Evolutionary conservation across 495 filamentous ascomycete genomes (phyloP).

Genomic region (Neurospora discreta): DNA sequence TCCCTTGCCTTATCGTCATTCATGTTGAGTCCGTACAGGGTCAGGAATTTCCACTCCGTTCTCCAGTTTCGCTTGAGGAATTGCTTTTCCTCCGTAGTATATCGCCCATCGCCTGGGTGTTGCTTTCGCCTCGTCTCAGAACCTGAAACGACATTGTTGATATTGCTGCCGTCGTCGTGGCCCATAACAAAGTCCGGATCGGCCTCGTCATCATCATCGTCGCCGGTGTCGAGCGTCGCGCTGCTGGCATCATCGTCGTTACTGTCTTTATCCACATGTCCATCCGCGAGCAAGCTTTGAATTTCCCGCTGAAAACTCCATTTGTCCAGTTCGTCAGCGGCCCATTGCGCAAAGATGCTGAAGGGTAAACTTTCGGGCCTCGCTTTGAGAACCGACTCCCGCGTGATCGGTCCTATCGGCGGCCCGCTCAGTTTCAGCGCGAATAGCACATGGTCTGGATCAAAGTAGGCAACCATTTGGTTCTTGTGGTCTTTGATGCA

Average conservation of each 20-base stretch:
- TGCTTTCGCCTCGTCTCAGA: not conserved
- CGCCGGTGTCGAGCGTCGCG: not conserved
- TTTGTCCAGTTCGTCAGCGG: not conserved
- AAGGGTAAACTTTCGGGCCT: not conserved
- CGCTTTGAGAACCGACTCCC: not conserved
- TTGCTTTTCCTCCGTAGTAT: not conserved
- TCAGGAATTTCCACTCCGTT: not conserved
- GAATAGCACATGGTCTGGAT: not conserved
- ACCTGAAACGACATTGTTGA: not conserved
- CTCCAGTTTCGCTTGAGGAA: not conserved
- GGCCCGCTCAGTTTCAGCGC: not conserved
- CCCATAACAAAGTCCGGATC: not conserved
- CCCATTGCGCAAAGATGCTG: not conserved
- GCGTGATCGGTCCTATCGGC: not conserved
- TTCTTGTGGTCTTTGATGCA: not conserved
- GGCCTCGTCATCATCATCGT: not conserved
- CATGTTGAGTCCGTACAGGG: not conserved
- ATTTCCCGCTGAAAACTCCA: not conserved
- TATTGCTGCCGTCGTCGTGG: not conserved
- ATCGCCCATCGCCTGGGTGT: not conserved
- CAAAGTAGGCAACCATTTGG: not conserved
- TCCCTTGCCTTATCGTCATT: not conserved
- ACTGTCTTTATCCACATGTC: not conserved
- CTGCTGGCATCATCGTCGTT: not conserved
- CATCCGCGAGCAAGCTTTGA: not conserved